Evolutionary conservation across 306 rosid species (phyloP).

Genomic region (Corylus americana): DNA sequence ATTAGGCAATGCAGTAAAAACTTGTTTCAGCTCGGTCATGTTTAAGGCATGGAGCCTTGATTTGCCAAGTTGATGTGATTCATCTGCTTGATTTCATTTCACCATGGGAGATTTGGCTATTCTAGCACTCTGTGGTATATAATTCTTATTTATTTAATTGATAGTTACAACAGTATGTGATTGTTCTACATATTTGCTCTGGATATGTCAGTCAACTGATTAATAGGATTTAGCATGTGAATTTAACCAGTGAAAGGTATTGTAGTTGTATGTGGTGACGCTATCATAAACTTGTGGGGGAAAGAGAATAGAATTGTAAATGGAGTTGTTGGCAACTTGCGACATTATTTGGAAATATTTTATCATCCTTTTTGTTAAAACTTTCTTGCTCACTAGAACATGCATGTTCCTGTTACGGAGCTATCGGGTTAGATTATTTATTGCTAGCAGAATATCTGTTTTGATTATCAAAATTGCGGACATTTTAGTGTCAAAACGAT

Average conservation of each 20-base stretch:
- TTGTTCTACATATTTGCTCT: not conserved
- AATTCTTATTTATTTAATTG: not conserved
- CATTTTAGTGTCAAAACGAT: not conserved
- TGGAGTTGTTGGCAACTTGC: slow-evolving; percentile 6
- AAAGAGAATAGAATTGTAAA: not conserved
- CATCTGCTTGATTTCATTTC: slow-evolving; percentile 6
- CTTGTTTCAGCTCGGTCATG: slow-evolving; percentile 5
- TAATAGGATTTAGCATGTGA: not conserved
- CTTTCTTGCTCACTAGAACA: not conserved
- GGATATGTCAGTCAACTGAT: not conserved
- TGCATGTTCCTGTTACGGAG: not conserved
- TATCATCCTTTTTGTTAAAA: not conserved
- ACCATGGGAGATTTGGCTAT: not conserved
- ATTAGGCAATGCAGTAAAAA: not conserved
- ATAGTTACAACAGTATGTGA: not conserved
- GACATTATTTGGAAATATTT: not conserved
- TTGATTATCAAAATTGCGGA: not conserved
- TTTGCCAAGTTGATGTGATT: slow-evolving; percentile 17
- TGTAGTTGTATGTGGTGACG: not conserved
- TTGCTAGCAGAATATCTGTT: not conserved
- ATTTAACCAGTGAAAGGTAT: not conserved
- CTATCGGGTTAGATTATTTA: not conserved
- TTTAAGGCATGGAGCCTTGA: slow-evolving; percentile 19
- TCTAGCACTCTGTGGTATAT: not conserved
- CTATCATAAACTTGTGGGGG: not conserved